Conservation (phyloP, 2,329 filamentous ascomycete species). For the Penicillium rolfsii region DNA sequence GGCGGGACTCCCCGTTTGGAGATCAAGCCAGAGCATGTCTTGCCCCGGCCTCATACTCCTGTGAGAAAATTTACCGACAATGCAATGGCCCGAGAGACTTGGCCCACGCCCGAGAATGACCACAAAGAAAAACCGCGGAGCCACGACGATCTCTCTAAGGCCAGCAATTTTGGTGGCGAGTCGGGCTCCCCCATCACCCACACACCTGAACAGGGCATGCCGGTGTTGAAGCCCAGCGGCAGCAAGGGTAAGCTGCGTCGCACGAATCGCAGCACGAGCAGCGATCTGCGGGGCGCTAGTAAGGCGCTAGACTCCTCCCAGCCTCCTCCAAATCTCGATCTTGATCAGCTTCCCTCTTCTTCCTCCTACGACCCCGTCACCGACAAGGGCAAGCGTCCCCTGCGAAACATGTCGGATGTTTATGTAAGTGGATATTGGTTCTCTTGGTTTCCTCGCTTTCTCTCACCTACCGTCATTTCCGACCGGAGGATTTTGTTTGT, state of each 20-base stretch:
- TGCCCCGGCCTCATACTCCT: conserved; percentile 37
- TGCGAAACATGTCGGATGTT: conserved; percentile 87
- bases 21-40: conserved; percentile 46
- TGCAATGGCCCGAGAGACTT: conserved; percentile 35
- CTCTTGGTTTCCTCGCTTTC: conserved; percentile 13
- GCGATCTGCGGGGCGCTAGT: conserved; percentile 73
- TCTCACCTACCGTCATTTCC: not conserved
- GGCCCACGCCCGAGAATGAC: conserved; percentile 36
- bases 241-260: conserved; percentile 69
- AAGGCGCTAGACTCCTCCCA: conserved; percentile 49
- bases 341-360: conserved; percentile 51
- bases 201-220: conserved; percentile 36
- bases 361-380: conserved; percentile 73
- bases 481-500: conserved; percentile 30
- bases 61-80: conserved; percentile 41
- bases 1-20: conserved; percentile 40
- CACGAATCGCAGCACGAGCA: conserved; percentile 68
- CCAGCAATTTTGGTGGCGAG: conserved; percentile 37
- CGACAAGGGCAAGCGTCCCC: conserved; percentile 83
- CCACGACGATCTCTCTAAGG: conserved; percentile 33
- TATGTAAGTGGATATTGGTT: conserved; percentile 69
- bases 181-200: conserved; percentile 36
- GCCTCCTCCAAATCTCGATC: conserved; percentile 39
- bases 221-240: conserved; percentile 38
- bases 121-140: conserved; percentile 11